phyloP scores from a whole-genome alignment of 2,329 filamentous ascomycete species.

The Trichoderma citrinoviride region DNA sequence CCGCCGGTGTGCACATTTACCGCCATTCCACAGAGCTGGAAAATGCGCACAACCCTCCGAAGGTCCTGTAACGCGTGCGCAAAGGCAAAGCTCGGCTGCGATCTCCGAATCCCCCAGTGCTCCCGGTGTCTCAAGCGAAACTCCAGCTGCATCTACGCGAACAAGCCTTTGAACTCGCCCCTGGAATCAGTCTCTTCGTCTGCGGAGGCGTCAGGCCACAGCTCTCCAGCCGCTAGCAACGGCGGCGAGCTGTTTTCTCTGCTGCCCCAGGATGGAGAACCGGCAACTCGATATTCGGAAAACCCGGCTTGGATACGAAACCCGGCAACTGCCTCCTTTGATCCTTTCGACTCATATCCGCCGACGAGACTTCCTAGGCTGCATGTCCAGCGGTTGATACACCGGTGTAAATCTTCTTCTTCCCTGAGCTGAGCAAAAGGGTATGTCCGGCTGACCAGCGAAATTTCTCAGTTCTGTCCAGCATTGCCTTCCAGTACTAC shows the following conservation, averaged over 20 bases:
- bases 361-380: constrained; percentile 6
- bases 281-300: background rate
- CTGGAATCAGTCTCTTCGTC: background rate
- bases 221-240: background rate
- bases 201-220: background rate
- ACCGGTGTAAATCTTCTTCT: background rate
- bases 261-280: background rate
- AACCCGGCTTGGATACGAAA: constrained; percentile 13
- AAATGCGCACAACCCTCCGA: constrained; percentile 18
- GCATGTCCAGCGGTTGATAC: constrained; percentile 7
- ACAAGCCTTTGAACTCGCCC: background rate
- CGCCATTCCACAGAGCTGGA: background rate
- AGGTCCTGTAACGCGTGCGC: constrained; percentile 16
- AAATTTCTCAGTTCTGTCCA: constrained; percentile 1
- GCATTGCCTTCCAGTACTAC: constrained; percentile 12
- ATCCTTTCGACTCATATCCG: constrained; percentile 15
- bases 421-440: too few species aligned
- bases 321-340: constrained; percentile 8
- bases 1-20: background rate
- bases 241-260: background rate
- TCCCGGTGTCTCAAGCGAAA: constrained; percentile 12
- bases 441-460: background rate
- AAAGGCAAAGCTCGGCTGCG: constrained; percentile 15
- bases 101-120: constrained; percentile 16
- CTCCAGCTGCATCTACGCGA: constrained; percentile 8